Conservation (phyloP, 2,329 filamentous ascomycete species). For the Emmonsia crescens region DNA sequence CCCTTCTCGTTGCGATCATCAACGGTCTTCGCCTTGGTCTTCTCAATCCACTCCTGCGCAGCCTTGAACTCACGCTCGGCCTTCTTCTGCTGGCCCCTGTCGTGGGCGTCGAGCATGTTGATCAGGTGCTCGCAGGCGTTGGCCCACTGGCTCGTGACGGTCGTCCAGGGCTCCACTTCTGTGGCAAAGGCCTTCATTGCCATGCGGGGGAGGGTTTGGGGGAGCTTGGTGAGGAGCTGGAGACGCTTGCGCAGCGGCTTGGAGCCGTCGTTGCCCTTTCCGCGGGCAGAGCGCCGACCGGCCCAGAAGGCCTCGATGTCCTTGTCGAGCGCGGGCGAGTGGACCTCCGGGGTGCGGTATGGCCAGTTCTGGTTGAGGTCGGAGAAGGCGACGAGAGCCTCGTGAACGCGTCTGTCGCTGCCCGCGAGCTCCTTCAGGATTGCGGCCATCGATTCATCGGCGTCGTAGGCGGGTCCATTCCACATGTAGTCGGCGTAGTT, state of each 20-base stretch:
- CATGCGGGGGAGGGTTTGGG: neutral
- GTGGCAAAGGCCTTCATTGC: neutral
- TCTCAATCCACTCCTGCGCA: conserved; percentile 12
- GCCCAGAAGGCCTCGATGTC: conserved; percentile 15
- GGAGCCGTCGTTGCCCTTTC: neutral
- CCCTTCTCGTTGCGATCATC: conserved; percentile 1
- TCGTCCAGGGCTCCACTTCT: conserved; percentile 15
- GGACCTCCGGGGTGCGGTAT: conserved; percentile 12
- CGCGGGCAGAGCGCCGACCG: neutral
- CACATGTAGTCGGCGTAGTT: conserved; percentile 17
- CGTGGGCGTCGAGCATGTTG: conserved; percentile 12
- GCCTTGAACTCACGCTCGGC: conserved; percentile 13
- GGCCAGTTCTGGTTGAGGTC: conserved; percentile 17
- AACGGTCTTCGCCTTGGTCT: neutral
- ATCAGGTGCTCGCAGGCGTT: conserved; percentile 15
- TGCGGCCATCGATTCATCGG: conserved; percentile 11
- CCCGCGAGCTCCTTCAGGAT: conserved; percentile 11
- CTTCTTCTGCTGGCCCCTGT: conserved; percentile 9
- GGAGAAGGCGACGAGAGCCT: conserved; percentile 13
- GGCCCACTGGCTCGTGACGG: conserved; percentile 15
- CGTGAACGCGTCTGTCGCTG: conserved; percentile 6
- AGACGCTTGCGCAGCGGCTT: neutral
- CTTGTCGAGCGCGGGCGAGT: conserved; percentile 11
- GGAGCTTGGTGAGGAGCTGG: neutral
- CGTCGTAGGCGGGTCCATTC: conserved; percentile 14